These are phyloP conservation scores for Macadamia integrifolia DNA, from an alignment of 164 flowering plant genomes.

Conservation along the genomic window DNA sequence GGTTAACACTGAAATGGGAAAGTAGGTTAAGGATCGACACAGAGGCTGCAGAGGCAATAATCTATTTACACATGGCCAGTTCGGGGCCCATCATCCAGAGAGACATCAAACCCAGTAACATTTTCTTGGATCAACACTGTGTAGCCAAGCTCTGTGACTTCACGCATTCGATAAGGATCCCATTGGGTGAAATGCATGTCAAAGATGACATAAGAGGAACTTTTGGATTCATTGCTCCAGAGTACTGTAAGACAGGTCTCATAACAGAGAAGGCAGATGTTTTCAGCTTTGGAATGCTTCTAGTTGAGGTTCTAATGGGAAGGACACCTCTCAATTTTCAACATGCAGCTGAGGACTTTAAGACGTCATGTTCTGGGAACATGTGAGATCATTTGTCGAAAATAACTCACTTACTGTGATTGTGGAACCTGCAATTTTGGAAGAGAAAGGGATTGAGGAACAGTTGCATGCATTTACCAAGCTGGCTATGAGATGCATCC, in stretches of 20 bases:
- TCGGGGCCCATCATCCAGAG: neutral
- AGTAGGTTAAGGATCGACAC: neutral
- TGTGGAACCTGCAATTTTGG: constrained; percentile 1
- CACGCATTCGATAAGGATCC: neutral
- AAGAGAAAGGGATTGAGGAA: neutral
- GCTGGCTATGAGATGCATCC: constrained; percentile 1
- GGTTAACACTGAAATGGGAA: neutral
- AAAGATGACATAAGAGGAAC: too few relatives aligned
- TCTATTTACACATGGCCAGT: neutral
- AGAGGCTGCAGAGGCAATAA: neutral
- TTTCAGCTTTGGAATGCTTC: neutral
- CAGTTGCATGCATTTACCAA: neutral
- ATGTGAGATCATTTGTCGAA: neutral
- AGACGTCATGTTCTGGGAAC: neutral
- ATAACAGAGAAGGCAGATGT: neutral
- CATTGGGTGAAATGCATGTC: neutral
- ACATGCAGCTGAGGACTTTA: neutral
- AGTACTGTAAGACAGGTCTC: neutral
- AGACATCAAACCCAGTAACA: neutral
- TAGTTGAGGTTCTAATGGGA: neutral
- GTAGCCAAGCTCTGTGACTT: neutral
- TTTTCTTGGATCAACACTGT: neutral
- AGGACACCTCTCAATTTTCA: neutral
- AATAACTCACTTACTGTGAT: neutral
- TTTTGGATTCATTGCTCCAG: neutral